A percentile compares a stretch with the other conserved stretches of the same genome.
phyloP scores from a whole-genome alignment of 164 flowering plant genomes.

The Chloranthus sessilifolius region DNA sequence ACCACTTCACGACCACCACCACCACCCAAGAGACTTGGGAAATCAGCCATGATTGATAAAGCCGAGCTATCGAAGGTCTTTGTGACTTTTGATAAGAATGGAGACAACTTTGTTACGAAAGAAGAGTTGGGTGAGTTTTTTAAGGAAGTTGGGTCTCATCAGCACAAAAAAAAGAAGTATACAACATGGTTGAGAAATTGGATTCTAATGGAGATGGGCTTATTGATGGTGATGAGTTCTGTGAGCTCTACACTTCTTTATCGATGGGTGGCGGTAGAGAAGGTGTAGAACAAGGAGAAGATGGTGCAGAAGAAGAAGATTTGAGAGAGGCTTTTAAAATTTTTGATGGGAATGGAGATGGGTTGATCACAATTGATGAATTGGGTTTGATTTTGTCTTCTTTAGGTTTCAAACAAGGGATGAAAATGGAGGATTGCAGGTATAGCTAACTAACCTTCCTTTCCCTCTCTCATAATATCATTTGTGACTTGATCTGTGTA shows the following conservation, averaged over 20 bases:
- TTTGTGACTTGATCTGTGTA: too few species aligned
- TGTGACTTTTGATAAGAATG: constrained; percentile 71
- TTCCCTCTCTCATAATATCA: too few species aligned
- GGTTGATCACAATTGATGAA: constrained; percentile 67
- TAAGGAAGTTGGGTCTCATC: constrained; percentile 40
- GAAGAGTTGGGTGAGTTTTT: constrained; percentile 58
- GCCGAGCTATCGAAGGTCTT: constrained; percentile 49
- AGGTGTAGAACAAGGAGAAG: constrained; percentile 8
- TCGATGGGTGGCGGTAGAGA: constrained; percentile 10
- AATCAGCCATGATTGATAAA: constrained; percentile 7
- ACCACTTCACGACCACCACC: too few species aligned
- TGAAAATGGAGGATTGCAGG: too few species aligned
- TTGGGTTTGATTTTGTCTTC: constrained; percentile 46
- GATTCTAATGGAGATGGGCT: constrained; percentile 74
- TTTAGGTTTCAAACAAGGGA: constrained; percentile 62
- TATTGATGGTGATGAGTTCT: constrained; percentile 69
- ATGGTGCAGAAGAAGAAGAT: constrained; percentile 19
- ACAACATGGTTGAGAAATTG: constrained; percentile 43
- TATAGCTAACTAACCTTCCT: too few species aligned
- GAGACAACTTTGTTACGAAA: constrained; percentile 69
- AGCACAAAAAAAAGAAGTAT: constrained; percentile 38
- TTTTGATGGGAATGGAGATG: constrained; percentile 74
- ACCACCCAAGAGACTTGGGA: too few species aligned
- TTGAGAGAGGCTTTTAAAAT: constrained; percentile 82
- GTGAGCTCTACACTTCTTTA: constrained; percentile 31